These are phyloP conservation scores for Apiospora marii DNA, from an alignment of 2,329 filamentous ascomycete genomes.

Conservation along the genomic window DNA sequence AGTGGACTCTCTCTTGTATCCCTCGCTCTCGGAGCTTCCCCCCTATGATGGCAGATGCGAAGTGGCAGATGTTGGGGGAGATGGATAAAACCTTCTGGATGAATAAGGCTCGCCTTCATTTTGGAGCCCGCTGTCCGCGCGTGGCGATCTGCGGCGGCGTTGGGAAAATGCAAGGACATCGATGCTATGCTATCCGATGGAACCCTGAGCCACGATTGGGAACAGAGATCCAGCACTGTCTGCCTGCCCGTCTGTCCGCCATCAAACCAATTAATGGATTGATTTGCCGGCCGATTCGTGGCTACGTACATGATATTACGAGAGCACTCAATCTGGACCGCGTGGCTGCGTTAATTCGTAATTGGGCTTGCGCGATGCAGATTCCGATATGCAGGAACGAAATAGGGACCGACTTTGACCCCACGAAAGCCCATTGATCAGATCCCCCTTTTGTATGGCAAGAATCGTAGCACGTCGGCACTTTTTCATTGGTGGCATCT, in stretches of 20 bases:
- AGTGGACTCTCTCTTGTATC: not conserved
- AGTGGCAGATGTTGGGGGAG: not conserved
- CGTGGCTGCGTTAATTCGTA: constrained; percentile 5
- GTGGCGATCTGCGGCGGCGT: constrained; percentile 3
- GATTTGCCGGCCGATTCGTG: not conserved
- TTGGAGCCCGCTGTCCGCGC: constrained; percentile 8
- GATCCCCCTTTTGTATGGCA: not conserved
- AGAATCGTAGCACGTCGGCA: not conserved
- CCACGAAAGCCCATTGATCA: not conserved
- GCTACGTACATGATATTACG: not conserved
- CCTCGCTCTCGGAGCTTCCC: constrained; percentile 13
- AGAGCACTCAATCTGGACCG: constrained; percentile 16
- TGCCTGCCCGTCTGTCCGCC: not conserved
- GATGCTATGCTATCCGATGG: constrained; percentile 6
- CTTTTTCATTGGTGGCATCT: constrained; percentile 1
- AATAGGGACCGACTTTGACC: constrained; percentile 14
- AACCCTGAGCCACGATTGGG: not conserved
- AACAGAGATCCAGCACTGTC: not conserved
- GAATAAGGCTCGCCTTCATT: not conserved
- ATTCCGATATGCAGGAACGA: constrained; percentile 16
- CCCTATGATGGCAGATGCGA: not conserved
- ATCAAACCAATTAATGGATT: not conserved
- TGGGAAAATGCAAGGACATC: constrained; percentile 9
- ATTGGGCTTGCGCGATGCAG: not conserved
- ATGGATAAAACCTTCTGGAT: not conserved